Conservation (phyloP, 202 grass and related monocot species). For the Elaeis oleifera region DNA sequence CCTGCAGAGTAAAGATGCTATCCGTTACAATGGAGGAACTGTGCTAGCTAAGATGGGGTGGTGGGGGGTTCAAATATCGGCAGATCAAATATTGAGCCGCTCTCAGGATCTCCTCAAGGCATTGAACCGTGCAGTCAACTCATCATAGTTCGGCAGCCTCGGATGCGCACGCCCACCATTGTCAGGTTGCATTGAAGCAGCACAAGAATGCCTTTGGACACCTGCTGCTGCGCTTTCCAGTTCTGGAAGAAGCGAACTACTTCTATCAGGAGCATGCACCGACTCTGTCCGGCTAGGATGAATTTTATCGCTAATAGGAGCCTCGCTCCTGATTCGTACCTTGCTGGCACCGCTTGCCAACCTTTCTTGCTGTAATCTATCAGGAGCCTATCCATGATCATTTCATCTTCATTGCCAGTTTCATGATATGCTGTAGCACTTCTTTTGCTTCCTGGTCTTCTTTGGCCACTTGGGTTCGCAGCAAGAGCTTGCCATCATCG, state of each 20-base stretch:
- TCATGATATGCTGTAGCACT: constrained; percentile 26
- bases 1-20: no score
- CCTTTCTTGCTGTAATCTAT: constrained; percentile 78
- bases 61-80: no score
- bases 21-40: no score
- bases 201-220: constrained; percentile 19
- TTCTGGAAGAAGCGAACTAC: constrained; percentile 37
- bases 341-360: constrained; percentile 30
- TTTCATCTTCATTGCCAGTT: constrained; percentile 54
- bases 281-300: constrained; percentile 13
- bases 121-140: constrained; percentile 54
- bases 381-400: constrained; percentile 69
- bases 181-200: constrained; percentile 58
- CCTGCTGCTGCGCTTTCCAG: constrained; percentile 18
- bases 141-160: constrained; percentile 71
- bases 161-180: constrained; percentile 52
- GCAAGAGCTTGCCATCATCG: constrained; percentile 71
- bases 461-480: constrained; percentile 29
- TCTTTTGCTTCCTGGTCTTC: constrained; percentile 40
- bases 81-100: neutral
- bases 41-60: no score
- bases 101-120: constrained; percentile 45
- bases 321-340: constrained; percentile 35
- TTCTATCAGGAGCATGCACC: constrained; percentile 33
- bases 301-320: constrained; percentile 12